phyloP scores from a whole-genome alignment of 352 stramenopile species.

The Phytophthora cactorum region DNA sequence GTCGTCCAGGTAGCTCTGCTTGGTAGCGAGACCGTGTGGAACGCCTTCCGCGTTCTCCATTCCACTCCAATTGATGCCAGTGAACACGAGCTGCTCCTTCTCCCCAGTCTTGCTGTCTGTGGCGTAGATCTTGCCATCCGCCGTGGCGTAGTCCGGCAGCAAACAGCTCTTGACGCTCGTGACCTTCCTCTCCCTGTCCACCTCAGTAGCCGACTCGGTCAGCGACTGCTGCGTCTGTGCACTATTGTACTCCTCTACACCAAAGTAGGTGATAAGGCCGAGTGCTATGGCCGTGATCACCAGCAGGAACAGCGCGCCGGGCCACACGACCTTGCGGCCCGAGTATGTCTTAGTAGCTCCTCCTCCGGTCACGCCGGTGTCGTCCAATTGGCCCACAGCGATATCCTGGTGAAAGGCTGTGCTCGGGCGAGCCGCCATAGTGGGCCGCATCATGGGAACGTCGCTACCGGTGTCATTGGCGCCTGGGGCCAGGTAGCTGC shows the following conservation, averaged over 20 bases:
- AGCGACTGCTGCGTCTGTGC: conserved; percentile 73
- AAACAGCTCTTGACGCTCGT: conserved; percentile 59
- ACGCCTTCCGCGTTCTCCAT: conserved; percentile 87
- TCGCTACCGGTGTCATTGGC: conserved; percentile 39
- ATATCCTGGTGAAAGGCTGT: conserved; percentile 70
- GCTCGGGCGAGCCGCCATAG: conserved; percentile 38
- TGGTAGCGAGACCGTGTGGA: conserved; percentile 71
- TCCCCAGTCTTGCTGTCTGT: conserved; percentile 50
- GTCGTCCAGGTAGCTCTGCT: conserved; percentile 73
- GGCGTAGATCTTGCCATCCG: conserved; percentile 70
- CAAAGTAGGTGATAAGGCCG: conserved; percentile 70
- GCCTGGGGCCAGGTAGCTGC: conserved; percentile 64
- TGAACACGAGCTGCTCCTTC: conserved; percentile 76
- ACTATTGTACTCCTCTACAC: conserved; percentile 57
- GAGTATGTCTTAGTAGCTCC: conserved; percentile 46
- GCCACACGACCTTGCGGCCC: conserved; percentile 82
- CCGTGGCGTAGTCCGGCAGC: conserved; percentile 73
- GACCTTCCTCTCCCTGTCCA: conserved; percentile 26
- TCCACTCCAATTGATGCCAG: conserved; percentile 89
- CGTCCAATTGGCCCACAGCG: conserved; percentile 72
- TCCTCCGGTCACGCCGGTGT: conserved; percentile 25
- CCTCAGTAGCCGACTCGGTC: conserved; percentile 52
- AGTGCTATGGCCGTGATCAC: conserved; percentile 55
- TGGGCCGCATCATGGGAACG: conserved; percentile 62
- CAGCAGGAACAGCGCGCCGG: conserved; percentile 75